These are phyloP conservation scores for Hypoxylon rubiginosum DNA, from an alignment of 2,329 filamentous ascomycete genomes.

Conservation along the genomic window DNA sequence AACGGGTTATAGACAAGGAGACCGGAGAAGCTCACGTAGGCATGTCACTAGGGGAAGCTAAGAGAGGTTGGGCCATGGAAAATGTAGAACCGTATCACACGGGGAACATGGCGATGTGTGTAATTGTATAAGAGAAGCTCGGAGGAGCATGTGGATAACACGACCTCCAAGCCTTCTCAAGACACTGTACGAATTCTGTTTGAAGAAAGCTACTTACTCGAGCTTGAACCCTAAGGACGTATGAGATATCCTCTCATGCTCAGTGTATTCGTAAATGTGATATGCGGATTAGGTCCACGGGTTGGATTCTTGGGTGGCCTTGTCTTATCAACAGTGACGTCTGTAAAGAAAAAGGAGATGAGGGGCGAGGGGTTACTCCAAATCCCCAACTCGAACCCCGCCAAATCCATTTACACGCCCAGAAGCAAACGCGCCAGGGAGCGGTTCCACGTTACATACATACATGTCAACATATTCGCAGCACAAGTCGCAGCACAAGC, in stretches of 20 bases:
- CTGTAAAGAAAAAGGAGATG: not conserved
- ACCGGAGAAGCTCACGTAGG: conserved; percentile 12
- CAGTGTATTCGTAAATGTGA: not conserved
- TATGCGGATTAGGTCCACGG: not conserved
- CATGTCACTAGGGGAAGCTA: conserved; percentile 14
- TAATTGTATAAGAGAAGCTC: conserved; percentile 35
- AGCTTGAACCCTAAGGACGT: not conserved
- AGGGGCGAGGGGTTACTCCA: conserved; percentile 15
- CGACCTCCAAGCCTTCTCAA: not conserved
- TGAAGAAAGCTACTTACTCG: conserved; percentile 1
- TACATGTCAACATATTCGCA: not conserved
- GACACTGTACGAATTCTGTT: conserved; percentile 20
- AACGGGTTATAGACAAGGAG: conserved; percentile 31
- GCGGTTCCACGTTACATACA: not conserved
- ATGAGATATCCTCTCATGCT: not conserved
- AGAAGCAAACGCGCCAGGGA: conserved; percentile 11
- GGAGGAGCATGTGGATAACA: conserved; percentile 9
- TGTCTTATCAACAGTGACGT: not conserved
- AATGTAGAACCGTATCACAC: conserved; percentile 19
- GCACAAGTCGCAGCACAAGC: too few relatives aligned
- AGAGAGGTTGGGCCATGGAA: conserved; percentile 7
- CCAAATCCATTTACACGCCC: conserved; percentile 31
- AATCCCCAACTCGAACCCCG: conserved; percentile 30
- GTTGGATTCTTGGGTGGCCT: not conserved
- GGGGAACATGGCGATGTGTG: conserved; percentile 11